A percentile compares a stretch with the other conserved stretches of the same genome.
Evolutionary conservation across 306 rosid species (phyloP).

Genomic region (Pyrus communis): DNA sequence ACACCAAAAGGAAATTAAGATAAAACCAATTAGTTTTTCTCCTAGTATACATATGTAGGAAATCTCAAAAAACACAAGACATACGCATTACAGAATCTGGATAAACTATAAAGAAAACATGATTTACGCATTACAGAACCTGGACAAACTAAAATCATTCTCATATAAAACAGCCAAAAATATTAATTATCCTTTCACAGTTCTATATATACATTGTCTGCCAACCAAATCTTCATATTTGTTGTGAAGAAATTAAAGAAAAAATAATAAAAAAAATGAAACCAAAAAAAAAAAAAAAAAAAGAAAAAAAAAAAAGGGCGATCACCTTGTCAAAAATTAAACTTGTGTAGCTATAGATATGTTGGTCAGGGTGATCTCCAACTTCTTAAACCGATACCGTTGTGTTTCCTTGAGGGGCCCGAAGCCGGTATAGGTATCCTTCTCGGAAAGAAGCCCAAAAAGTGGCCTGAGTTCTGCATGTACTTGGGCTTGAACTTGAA

Average conservation of each 20-base stretch:
- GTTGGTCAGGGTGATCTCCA: slow-evolving; percentile 47
- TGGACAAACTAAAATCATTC: slow-evolving; percentile 19
- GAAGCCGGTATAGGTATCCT: slow-evolving; percentile 69
- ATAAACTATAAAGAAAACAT: slow-evolving; percentile 24
- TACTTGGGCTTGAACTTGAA: slow-evolving; percentile 55
- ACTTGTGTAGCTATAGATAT: neutral
- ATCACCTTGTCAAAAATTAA: slow-evolving; percentile 29
- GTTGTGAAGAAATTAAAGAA: slow-evolving; percentile 16
- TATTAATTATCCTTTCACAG: slow-evolving; percentile 23
- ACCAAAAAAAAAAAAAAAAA: neutral
- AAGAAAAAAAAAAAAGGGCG: slow-evolving; percentile 4
- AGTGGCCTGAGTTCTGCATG: slow-evolving; percentile 51
- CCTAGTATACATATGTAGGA: slow-evolving; percentile 8
- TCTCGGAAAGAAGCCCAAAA: slow-evolving; percentile 73
- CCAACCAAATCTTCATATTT: slow-evolving; percentile 20
- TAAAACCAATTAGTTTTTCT: slow-evolving; percentile 12
- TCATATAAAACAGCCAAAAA: slow-evolving; percentile 27
- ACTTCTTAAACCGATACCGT: slow-evolving; percentile 61
- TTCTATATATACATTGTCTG: slow-evolving; percentile 38
- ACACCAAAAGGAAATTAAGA: slow-evolving; percentile 14
- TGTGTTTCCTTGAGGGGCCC: slow-evolving; percentile 93
- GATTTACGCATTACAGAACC: neutral
- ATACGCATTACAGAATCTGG: neutral
- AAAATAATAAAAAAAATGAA: neutral
- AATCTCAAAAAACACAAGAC: slow-evolving; percentile 12